Evolutionary conservation across 2,329 filamentous ascomycete genomes (phyloP), one percentile per base, ranked within the genome.

Genomic region (Coniochaeta sp.): DNA sequence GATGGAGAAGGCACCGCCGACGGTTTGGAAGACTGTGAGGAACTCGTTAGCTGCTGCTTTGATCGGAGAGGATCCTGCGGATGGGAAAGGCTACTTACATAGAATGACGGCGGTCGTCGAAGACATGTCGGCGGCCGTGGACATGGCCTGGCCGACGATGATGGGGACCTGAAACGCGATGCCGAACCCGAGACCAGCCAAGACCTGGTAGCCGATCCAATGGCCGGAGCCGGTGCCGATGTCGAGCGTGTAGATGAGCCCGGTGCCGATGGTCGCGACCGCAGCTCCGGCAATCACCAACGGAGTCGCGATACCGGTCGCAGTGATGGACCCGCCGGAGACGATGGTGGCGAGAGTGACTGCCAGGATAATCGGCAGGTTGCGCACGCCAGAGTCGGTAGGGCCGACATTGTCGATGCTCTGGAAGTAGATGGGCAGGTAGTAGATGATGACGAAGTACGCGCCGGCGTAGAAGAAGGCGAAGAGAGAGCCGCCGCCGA

Each of bases 371-470:
- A 70, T 61, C 2, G 74, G 70, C 13, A 77, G 62, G 50, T 70
- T 71, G 20, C 65, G 62, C 12, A 75, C 65, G 2, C 70, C 72
- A 1, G 61, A 64, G 14, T 63, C 56, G 10, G 67, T 66, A 1
- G 71, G 66, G 10, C 59, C 63, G 33, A 66, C 65, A 13, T 66
- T 67, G 53, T 69, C 69, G 55, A 78, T 67, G 28, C 70, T 68
- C 62, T 80, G 73, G 61, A 80, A 77, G 66, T 76, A 79, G 53
- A 78, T 67, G 1, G 76, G 75, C 5, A 78, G 62, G 54, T 75
- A 76, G 63, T 73, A 76, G 4, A 75, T 61, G 1, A 71, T 63
- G 1, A 76, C 57, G 53, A 78, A 72, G 48, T 74, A 72, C 10
- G 68, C 63, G 3, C 69, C 66, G 13, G 71, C 54, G 16, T 77